These are phyloP conservation scores for Brettanomyces naardenensis DNA, from an alignment of 805 yeast species.

Conservation along the genomic window DNA sequence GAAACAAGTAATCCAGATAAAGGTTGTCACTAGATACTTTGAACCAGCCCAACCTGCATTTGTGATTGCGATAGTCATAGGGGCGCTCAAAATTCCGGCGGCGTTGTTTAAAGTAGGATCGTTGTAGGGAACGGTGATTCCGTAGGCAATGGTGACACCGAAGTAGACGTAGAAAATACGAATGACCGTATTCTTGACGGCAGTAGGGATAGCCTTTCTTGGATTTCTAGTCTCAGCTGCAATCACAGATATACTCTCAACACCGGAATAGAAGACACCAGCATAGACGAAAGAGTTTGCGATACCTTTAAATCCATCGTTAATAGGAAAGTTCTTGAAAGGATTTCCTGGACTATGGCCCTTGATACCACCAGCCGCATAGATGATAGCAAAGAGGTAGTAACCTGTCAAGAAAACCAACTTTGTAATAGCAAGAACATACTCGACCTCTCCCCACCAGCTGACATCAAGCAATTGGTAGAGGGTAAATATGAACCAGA, in stretches of 20 bases:
- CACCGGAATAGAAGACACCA: conserved; percentile 20
- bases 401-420: conserved; percentile 40
- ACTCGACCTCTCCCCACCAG: conserved; percentile 52
- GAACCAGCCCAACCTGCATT: conserved; percentile 46
- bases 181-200: conserved; percentile 53
- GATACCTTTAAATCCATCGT: conserved; percentile 19
- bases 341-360: conserved; percentile 28
- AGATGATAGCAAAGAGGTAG: conserved; percentile 41
- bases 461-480: conserved; percentile 45
- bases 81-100: conserved; percentile 36
- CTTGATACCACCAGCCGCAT: conserved; percentile 34
- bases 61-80: conserved; percentile 39
- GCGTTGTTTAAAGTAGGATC: conserved; percentile 35
- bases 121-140: conserved; percentile 51
- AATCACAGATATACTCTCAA: conserved; percentile 32
- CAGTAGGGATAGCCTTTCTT: conserved; percentile 46
- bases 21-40: conserved; percentile 50
- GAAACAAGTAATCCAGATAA: conserved; percentile 54
- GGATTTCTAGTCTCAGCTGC: conserved; percentile 61
- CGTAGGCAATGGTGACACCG: conserved; percentile 47
- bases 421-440: conserved; percentile 42
- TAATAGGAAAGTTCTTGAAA: conserved; percentile 27
- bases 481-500: conserved; percentile 42
- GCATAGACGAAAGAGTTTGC: conserved; percentile 19
- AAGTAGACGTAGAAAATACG: conserved; percentile 43